Evolutionary conservation across 148 eudicot genomes (phyloP), one percentile per base, ranked within the genome.

Genomic region (Rhododendron griersonianum): DNA sequence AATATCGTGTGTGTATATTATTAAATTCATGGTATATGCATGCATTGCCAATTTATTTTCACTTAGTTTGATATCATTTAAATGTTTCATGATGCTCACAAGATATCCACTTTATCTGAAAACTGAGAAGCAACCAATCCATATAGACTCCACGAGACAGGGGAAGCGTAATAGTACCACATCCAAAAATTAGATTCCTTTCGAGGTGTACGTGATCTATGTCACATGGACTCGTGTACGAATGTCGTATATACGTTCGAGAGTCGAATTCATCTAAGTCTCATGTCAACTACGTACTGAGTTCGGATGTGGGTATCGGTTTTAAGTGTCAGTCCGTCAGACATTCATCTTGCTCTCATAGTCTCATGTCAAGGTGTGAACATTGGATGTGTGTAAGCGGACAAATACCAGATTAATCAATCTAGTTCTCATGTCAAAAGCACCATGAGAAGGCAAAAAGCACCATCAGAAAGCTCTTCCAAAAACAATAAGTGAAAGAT

Each of bases 61-160:
- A 35, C 37, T 2, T 35, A 35, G 37, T 35, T 7, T 8, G 48
- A 9, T 47, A 47, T 47, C 48, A 6, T 47, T 47, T 7, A 47
- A 47, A 47, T 47, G 48, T 47, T 47, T 47, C 48, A 47, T 47
- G 9, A 47, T 47, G 48, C 48, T 7, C 48, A 47, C 48, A 47
- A 47, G 48, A 47, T 47, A 47, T 47, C 48, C 48, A 7, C 48
- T 47, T 47, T 9, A 47, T 91, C 90, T 67, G 90, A 91, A n/a
- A 78, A 91, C 71, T 91, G 92, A 7, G 92, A 89, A 7, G 87
- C 89, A 73, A 88, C 82, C n/a, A 91, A 39, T 1, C 92, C 92
- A 45, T 91, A 88, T 57, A 91, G 61, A 8, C 89, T 88, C 89
- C 87, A 91, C 1, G 90, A 83, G 4, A 91, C 51, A 0, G 91